A percentile compares a stretch with the other conserved stretches of the same genome.
Evolutionary conservation across 2,329 filamentous ascomycete genomes (phyloP).

Genomic region (Nigrospora osmanthi): DNA sequence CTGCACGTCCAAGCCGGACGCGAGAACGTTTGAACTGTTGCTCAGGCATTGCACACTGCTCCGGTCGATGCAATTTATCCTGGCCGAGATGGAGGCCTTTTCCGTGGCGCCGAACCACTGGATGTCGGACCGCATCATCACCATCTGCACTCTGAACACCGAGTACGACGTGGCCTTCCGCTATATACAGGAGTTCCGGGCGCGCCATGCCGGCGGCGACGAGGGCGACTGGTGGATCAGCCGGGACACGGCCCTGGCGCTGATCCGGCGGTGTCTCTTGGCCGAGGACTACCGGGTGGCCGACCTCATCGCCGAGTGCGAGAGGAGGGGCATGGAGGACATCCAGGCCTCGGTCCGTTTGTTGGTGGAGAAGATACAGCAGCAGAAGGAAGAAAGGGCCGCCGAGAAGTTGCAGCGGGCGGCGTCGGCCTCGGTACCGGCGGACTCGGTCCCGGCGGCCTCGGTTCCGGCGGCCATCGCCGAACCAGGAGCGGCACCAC

Average conservation of each 20-base stretch:
- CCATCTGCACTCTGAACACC: conserved; percentile 21
- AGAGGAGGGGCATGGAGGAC: conserved; percentile 13
- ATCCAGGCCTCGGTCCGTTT: conserved; percentile 16
- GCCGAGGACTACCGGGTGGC: conserved; percentile 24
- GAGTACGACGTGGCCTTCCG: conserved; percentile 24
- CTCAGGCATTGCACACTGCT: conserved; percentile 16
- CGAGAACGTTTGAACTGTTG: conserved; percentile 27
- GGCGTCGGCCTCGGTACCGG: no score
- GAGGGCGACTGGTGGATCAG: conserved; percentile 21
- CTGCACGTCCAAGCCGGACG: conserved; percentile 23
- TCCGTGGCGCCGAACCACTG: conserved; percentile 17
- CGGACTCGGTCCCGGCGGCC: no score
- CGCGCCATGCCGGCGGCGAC: conserved; percentile 5
- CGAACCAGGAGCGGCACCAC: no score
- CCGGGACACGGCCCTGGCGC: conserved; percentile 19
- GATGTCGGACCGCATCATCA: conserved; percentile 23
- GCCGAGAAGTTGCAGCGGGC: no score
- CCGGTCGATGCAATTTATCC: conserved; percentile 23
- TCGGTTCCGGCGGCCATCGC: no score
- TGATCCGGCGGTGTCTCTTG: conserved; percentile 24
- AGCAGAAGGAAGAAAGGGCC: background rate
- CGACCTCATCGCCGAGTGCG: conserved; percentile 22
- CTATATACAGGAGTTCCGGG: conserved; percentile 19
- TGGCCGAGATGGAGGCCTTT: conserved; percentile 28
- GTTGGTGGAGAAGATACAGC: conserved; percentile 7